A percentile compares a stretch with the other conserved stretches of the same genome.
Evolutionary conservation across 2,329 filamentous ascomycete species (phyloP).

Genomic region (Fusarium sp.): DNA sequence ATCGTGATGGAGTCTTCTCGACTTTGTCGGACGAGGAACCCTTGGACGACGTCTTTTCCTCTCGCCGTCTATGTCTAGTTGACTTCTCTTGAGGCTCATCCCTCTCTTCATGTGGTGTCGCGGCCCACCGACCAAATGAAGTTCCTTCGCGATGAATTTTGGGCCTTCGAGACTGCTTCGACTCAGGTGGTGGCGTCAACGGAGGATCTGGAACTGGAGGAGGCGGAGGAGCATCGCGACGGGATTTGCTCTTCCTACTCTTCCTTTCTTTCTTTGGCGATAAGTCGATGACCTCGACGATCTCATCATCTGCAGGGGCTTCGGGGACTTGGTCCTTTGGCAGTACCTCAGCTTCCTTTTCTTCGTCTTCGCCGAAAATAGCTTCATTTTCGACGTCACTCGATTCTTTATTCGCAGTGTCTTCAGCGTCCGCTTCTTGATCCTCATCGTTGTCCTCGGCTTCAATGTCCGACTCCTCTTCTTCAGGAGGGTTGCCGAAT

Average conservation of each 20-base stretch:
- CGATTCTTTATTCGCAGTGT: conserved; percentile 26
- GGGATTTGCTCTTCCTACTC: conserved; percentile 54
- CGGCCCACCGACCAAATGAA: conserved; percentile 81
- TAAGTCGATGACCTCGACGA: conserved; percentile 62
- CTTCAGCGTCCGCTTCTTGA: not conserved
- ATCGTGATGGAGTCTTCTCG: conserved; percentile 62
- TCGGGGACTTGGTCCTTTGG: conserved; percentile 47
- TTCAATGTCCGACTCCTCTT: conserved; percentile 6
- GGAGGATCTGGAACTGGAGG: conserved; percentile 59
- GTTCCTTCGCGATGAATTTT: conserved; percentile 77
- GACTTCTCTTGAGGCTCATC: conserved; percentile 69
- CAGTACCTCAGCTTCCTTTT: conserved; percentile 44
- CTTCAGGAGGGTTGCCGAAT: not conserved
- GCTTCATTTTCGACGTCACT: conserved; percentile 30
- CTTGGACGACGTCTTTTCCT: conserved; percentile 71
- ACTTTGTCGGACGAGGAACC: conserved; percentile 80
- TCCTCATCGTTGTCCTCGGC: not conserved
- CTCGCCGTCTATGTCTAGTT: conserved; percentile 68
- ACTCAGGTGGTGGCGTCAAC: conserved; percentile 63
- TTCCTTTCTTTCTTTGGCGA: conserved; percentile 58
- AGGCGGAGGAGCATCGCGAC: conserved; percentile 51
- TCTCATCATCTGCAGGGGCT: conserved; percentile 24
- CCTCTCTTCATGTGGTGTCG: conserved; percentile 55
- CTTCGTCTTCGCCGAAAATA: conserved; percentile 36
- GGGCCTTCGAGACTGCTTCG: conserved; percentile 73